Conservation (phyloP, 306 rosid genomes). For the Quercus suber region DNA sequence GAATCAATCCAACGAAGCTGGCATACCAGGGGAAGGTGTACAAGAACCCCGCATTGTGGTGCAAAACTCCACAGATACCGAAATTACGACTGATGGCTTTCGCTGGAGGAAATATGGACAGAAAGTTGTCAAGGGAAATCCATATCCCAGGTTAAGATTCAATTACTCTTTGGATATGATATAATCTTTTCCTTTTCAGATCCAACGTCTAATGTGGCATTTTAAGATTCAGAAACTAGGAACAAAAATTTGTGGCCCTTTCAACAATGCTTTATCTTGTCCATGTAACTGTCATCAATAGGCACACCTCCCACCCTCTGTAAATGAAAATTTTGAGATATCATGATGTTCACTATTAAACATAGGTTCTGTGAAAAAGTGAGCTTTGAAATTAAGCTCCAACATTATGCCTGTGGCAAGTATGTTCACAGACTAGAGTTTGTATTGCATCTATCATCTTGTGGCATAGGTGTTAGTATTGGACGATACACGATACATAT, state of each 20-base stretch:
- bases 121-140: constrained; percentile 92
- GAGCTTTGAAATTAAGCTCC: too few species aligned
- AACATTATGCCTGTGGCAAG: too few species aligned
- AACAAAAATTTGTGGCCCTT: not conserved
- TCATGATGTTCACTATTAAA: too few species aligned
- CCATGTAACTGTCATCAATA: too few species aligned
- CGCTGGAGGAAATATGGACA: constrained; percentile 99
- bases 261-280: too few species aligned
- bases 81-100: constrained; percentile 68
- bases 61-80: constrained; percentile 60
- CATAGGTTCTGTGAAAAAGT: too few species aligned
- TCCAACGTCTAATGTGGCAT: not conserved
- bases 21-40: constrained; percentile 48
- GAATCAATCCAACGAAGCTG: constrained; percentile 54
- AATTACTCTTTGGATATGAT: not conserved
- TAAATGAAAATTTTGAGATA: too few species aligned
- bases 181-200: not conserved
- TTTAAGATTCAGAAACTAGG: not conserved
- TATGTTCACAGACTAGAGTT: too few species aligned
- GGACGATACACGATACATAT: too few species aligned
- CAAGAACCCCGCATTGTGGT: constrained; percentile 54
- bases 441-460: too few species aligned
- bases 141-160: constrained; percentile 66
- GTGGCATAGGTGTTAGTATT: too few species aligned
- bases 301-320: too few species aligned